Percentiles rank a stretch among this genome's conserved stretches.
Conservation (phyloP, 352 stramenopile species). For the Phytopythium kandeliae region DNA sequence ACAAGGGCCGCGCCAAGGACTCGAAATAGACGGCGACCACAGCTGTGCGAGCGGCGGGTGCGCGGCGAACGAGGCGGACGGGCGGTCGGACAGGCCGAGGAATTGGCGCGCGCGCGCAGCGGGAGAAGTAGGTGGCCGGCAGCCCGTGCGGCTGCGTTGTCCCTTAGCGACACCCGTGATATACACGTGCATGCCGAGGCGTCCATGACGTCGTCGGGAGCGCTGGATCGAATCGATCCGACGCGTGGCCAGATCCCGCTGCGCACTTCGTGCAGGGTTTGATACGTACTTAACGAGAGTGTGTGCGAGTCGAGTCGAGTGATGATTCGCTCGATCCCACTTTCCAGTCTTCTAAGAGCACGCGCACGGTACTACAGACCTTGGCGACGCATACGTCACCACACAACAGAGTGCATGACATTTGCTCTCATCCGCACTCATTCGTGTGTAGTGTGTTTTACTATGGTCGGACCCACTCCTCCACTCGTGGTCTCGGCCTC, state of each 20-base stretch:
- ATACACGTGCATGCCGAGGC: background rate
- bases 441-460: too few relatives aligned
- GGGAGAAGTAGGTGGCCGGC: background rate
- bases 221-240: background rate
- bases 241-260: too few relatives aligned
- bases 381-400: too few relatives aligned
- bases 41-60: too few relatives aligned
- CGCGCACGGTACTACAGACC: too few relatives aligned
- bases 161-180: background rate
- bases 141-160: background rate
- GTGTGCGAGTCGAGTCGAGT: background rate
- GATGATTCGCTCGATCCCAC: too few relatives aligned
- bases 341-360: too few relatives aligned
- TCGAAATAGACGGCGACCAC: constrained; percentile 48
- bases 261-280: background rate
- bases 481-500: background rate
- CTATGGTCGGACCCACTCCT: too few relatives aligned
- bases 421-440: too few relatives aligned
- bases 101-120: background rate
- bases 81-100: too few relatives aligned
- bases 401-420: too few relatives aligned
- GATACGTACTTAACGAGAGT: background rate
- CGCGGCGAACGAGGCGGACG: too few relatives aligned
- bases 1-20: constrained; percentile 86
- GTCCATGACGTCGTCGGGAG: background rate